phyloP scores from a whole-genome alignment of 1,284 basidiomycete genomes.

The Microbotryum intermedium region DNA sequence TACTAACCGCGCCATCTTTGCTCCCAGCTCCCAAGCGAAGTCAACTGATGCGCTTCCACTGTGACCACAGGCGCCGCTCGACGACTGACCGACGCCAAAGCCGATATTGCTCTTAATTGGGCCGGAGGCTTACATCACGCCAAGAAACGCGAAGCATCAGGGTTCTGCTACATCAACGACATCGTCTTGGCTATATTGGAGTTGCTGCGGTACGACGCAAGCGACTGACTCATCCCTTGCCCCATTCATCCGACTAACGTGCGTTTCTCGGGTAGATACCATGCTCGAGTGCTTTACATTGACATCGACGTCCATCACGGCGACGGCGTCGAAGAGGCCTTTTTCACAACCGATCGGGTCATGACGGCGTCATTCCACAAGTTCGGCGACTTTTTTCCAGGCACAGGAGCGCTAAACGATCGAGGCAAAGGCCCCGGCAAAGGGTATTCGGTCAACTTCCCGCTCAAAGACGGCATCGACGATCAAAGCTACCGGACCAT shows the following conservation, averaged over 20 bases:
- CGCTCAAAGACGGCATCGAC: slow-evolving; percentile 85
- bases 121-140: slow-evolving; percentile 96
- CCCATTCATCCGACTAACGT: neutral
- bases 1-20: slow-evolving; percentile 4
- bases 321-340: slow-evolving; percentile 97
- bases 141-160: slow-evolving; percentile 91
- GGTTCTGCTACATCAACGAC: slow-evolving; percentile 94
- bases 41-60: neutral
- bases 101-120: slow-evolving; percentile 96
- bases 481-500: slow-evolving; percentile 66
- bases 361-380: slow-evolving; percentile 92
- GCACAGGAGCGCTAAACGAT: slow-evolving; percentile 54
- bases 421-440: slow-evolving; percentile 75
- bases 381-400: slow-evolving; percentile 95
- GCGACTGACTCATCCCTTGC: neutral
- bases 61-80: slow-evolving; percentile 63
- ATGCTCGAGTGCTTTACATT: slow-evolving; percentile 86
- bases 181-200: slow-evolving; percentile 86
- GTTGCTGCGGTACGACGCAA: slow-evolving; percentile 57
- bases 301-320: slow-evolving; percentile 98
- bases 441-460: slow-evolving; percentile 87
- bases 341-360: slow-evolving; percentile 93
- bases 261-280: slow-evolving; percentile 38
- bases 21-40: neutral
- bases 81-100: slow-evolving; percentile 65